These are phyloP conservation scores for Cryptococcus neoformans DNA, from an alignment of 1,284 basidiomycete species.

Conservation along the genomic window DNA sequence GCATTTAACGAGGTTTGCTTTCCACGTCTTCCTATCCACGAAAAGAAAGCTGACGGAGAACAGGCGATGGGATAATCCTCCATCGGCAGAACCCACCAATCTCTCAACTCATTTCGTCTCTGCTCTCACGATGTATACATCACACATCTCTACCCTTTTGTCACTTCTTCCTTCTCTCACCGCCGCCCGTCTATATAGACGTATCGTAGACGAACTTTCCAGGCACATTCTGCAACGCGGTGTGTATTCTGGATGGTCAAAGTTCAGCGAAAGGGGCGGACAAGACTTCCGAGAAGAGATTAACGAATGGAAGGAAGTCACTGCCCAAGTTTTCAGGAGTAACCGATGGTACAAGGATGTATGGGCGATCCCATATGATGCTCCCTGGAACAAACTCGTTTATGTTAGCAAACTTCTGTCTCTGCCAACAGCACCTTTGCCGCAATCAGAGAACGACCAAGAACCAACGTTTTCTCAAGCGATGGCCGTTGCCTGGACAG, in stretches of 20 bases:
- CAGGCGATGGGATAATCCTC: slow-evolving; percentile 46
- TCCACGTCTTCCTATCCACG: not conserved
- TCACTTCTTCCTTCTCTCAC: slow-evolving; percentile 58
- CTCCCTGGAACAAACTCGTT: slow-evolving; percentile 66
- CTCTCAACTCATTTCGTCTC: slow-evolving; percentile 63
- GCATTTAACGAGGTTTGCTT: slow-evolving; percentile 58
- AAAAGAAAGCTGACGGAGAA: not conserved
- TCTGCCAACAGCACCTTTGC: slow-evolving; percentile 38
- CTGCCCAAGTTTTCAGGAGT: slow-evolving; percentile 55
- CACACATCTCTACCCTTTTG: slow-evolving; percentile 65
- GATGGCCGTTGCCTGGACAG: slow-evolving; percentile 67
- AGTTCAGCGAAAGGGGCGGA: slow-evolving; percentile 58
- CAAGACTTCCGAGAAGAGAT: slow-evolving; percentile 63
- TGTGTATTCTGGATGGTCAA: slow-evolving; percentile 67
- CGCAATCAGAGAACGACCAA: slow-evolving; percentile 46
- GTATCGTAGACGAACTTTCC: slow-evolving; percentile 62
- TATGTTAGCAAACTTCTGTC: slow-evolving; percentile 65
- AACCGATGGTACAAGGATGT: slow-evolving; percentile 35
- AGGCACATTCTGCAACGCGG: slow-evolving; percentile 77
- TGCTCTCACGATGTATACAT: slow-evolving; percentile 67
- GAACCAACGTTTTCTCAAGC: slow-evolving; percentile 72
- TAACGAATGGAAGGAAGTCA: slow-evolving; percentile 74
- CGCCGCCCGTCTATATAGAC: slow-evolving; percentile 64
- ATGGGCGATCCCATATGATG: slow-evolving; percentile 52
- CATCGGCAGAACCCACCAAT: slow-evolving; percentile 33